A percentile compares a stretch with the other conserved stretches of the same genome.
These are phyloP conservation scores for Sporodiniella umbellata DNA, from an alignment of 371 early-diverging fungal species.

Conservation along the genomic window DNA sequence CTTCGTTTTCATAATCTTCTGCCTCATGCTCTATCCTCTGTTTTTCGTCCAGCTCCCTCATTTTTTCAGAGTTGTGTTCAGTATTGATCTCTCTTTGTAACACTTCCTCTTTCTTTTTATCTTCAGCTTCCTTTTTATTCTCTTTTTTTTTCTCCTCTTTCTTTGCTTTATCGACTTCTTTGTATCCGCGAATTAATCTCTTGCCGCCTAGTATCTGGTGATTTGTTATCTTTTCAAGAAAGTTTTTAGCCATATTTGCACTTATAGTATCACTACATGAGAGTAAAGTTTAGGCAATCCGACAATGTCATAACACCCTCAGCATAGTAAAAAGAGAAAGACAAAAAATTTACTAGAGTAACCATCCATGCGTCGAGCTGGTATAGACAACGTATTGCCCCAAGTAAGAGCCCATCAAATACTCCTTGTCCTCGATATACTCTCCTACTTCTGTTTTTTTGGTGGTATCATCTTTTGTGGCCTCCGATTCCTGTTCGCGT, in stretches of 20 bases:
- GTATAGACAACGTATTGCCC: conserved; percentile 74
- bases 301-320: too few species aligned
- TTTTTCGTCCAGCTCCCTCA: conserved; percentile 12
- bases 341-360: conserved; percentile 51
- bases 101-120: background rate
- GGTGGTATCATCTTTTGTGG: background rate
- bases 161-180: conserved; percentile 55
- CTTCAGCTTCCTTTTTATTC: background rate
- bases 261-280: conserved; percentile 38
- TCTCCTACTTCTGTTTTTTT: conserved; percentile 21
- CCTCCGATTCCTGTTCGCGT: conserved; percentile 12
- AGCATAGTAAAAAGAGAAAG: too few species aligned
- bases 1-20: conserved; percentile 61
- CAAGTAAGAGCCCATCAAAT: conserved; percentile 68
- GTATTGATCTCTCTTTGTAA: background rate
- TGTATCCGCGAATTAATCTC: conserved; percentile 69
- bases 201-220: conserved; percentile 66
- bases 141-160: conserved; percentile 5
- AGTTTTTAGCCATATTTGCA: conserved; percentile 68
- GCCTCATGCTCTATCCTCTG: conserved; percentile 35
- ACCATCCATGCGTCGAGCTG: conserved; percentile 59
- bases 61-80: background rate
- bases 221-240: conserved; percentile 64
- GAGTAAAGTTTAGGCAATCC: too few species aligned
- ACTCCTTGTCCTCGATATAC: conserved; percentile 59